Evolutionary conservation across 352 stramenopile species (phyloP).

Genomic region (Phytophthora ramorum): DNA sequence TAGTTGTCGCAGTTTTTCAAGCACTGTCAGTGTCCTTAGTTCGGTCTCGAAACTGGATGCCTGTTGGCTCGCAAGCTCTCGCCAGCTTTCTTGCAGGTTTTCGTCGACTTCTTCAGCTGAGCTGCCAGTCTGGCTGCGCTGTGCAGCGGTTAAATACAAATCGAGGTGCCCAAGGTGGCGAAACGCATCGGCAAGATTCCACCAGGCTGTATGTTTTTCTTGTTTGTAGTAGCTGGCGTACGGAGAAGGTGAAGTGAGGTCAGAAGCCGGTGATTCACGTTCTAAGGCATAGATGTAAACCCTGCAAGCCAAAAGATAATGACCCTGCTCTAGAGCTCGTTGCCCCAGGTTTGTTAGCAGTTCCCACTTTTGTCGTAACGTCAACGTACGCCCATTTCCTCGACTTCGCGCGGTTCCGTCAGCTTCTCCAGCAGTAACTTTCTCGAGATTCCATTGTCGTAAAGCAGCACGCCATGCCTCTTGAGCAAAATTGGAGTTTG

Average conservation of each 20-base stretch:
- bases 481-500: conserved; percentile 22
- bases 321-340: conserved; percentile 47
- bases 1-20: conserved; percentile 42
- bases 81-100: conserved; percentile 7
- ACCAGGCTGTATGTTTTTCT: conserved; percentile 47
- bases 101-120: conserved; percentile 7
- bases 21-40: conserved; percentile 22
- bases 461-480: conserved; percentile 71
- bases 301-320: conserved; percentile 62
- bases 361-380: conserved; percentile 47
- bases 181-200: conserved; percentile 66
- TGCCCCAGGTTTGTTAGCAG: conserved; percentile 57
- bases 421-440: conserved; percentile 3
- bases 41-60: conserved; percentile 39
- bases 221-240: background rate
- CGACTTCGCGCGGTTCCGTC: conserved; percentile 1
- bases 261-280: conserved; percentile 7
- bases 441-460: conserved; percentile 59
- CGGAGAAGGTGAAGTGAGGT: background rate
- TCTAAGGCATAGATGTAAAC: conserved; percentile 59
- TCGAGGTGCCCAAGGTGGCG: conserved; percentile 64
- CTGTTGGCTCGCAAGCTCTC: conserved; percentile 16
- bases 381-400: conserved; percentile 8
- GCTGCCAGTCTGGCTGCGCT: conserved; percentile 17
- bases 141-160: conserved; percentile 51